Conservation (phyloP, 495 filamentous ascomycete species). For the Aspergillus sclerotioniger region DNA sequence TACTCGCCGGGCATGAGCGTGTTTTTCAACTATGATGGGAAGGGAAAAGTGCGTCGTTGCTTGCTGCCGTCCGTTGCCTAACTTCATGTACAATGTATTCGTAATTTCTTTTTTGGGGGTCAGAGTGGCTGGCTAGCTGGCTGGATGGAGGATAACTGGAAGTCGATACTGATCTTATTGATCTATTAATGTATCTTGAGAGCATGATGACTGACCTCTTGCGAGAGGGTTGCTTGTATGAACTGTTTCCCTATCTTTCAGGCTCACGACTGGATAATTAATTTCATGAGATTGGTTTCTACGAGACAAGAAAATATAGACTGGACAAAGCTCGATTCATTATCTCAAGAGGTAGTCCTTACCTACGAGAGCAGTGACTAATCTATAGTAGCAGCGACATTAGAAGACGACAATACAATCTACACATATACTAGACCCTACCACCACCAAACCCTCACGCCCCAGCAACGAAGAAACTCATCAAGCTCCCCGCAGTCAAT, state of each 20-base stretch:
- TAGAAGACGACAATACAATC: not conserved
- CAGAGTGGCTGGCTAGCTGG: conserved; percentile 1
- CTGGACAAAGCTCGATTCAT: too few relatives aligned
- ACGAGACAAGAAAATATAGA: too few relatives aligned
- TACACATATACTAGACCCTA: not conserved
- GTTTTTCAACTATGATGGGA: not conserved
- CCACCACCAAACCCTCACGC: conserved; percentile 8
- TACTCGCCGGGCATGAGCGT: conserved; percentile 45
- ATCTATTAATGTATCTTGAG: conserved; percentile 1
- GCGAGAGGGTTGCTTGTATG: not conserved
- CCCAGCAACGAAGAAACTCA: conserved; percentile 74
- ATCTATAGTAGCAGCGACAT: not conserved
- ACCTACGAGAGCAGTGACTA: not conserved
- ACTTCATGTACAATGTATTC: conserved; percentile 29
- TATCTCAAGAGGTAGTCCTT: not conserved
- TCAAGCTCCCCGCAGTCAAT: conserved; percentile 76
- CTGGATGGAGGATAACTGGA: not conserved
- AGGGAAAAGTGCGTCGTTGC: conserved; percentile 1
- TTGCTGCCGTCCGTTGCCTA: conserved; percentile 19
- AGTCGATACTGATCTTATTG: not conserved
- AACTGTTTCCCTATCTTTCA: not conserved
- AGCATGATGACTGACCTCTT: not conserved
- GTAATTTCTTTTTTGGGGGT: conserved; percentile 20
- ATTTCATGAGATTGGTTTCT: too few relatives aligned
- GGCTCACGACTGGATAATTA: not conserved